These are phyloP conservation scores for Kodamaea nitidulidarum DNA, from an alignment of 805 yeast genomes.

Conservation along the genomic window DNA sequence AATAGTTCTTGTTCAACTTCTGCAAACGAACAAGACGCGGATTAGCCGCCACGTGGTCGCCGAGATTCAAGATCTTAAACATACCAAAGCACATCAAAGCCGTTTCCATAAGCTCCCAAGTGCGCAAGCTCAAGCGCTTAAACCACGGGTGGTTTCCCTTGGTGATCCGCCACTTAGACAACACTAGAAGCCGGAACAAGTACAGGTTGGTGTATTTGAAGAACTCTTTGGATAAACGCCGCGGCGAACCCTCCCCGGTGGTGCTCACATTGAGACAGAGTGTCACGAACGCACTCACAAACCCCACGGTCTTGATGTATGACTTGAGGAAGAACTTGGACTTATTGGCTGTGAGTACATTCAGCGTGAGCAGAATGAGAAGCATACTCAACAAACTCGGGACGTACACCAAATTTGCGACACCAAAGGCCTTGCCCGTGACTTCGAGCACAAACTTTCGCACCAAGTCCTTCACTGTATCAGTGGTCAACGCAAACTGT, in stretches of 20 bases:
- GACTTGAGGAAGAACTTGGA: slow-evolving; percentile 27
- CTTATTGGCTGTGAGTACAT: slow-evolving; percentile 17
- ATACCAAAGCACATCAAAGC: slow-evolving; percentile 32
- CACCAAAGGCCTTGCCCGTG: slow-evolving; percentile 25
- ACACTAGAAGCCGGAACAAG: slow-evolving; percentile 29
- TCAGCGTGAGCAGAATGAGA: slow-evolving; percentile 32
- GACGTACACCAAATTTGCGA: slow-evolving; percentile 31
- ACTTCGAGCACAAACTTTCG: slow-evolving; percentile 18
- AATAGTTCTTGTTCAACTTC: slow-evolving; percentile 11
- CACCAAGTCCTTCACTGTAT: slow-evolving; percentile 10
- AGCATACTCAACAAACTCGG: slow-evolving; percentile 36
- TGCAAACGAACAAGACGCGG: slow-evolving; percentile 7
- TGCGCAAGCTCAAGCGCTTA: slow-evolving; percentile 19
- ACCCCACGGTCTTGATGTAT: slow-evolving; percentile 35
- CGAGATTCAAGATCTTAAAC: slow-evolving; percentile 36
- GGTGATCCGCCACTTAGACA: slow-evolving; percentile 40
- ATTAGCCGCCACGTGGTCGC: slow-evolving; percentile 26
- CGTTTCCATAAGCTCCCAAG: slow-evolving; percentile 34
- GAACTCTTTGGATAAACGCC: slow-evolving; percentile 23
- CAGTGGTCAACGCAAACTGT: slow-evolving; percentile 11
- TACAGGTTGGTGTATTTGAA: slow-evolving; percentile 30
- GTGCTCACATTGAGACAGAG: slow-evolving; percentile 17
- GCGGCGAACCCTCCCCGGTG: slow-evolving; percentile 9
- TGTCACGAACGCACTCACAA: slow-evolving; percentile 28
- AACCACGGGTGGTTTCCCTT: slow-evolving; percentile 38